phyloP scores from a whole-genome alignment of 179 eudicot species.

The Silene coronaria region DNA sequence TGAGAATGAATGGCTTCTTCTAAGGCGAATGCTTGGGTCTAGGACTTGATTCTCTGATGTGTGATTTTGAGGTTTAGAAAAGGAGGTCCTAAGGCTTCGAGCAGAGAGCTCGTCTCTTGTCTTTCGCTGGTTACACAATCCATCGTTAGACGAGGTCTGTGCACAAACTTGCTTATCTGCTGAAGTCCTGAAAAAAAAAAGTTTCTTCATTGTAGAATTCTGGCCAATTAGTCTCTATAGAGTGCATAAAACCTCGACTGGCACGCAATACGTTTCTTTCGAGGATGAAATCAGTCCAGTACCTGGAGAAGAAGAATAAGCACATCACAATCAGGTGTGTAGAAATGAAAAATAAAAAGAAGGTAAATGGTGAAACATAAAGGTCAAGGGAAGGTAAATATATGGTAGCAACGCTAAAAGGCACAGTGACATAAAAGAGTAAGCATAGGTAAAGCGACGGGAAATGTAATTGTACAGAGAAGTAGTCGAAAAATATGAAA shows the following conservation, averaged over 20 bases:
- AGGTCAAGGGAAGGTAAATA: not conserved
- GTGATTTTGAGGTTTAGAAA: constrained; percentile 22
- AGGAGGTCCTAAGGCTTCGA: constrained; percentile 28
- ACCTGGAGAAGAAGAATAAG: constrained; percentile 20
- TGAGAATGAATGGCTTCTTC: constrained; percentile 78
- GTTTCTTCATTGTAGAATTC: constrained; percentile 40
- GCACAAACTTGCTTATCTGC: constrained; percentile 31
- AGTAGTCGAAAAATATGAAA: too few relatives aligned
- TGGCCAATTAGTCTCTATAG: not conserved
- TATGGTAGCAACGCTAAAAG: too few relatives aligned
- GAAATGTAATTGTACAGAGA: too few relatives aligned
- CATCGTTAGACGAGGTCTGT: constrained; percentile 27
- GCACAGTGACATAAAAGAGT: too few relatives aligned
- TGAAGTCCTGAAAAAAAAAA: constrained; percentile 53
- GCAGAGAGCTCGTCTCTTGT: constrained; percentile 29
- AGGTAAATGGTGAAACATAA: not conserved
- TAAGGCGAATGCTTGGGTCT: constrained; percentile 24
- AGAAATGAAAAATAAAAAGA: not conserved
- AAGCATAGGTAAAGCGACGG: too few relatives aligned
- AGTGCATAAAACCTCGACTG: constrained; percentile 27
- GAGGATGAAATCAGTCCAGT: constrained; percentile 12
- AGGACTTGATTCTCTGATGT: constrained; percentile 22
- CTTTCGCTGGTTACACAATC: constrained; percentile 15
- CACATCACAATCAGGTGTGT: not conserved
- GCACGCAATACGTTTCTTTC: not conserved